Evolutionary conservation across 192 early-diverging fungal genomes (phyloP).

Genomic region (Paraglomus occultum): DNA sequence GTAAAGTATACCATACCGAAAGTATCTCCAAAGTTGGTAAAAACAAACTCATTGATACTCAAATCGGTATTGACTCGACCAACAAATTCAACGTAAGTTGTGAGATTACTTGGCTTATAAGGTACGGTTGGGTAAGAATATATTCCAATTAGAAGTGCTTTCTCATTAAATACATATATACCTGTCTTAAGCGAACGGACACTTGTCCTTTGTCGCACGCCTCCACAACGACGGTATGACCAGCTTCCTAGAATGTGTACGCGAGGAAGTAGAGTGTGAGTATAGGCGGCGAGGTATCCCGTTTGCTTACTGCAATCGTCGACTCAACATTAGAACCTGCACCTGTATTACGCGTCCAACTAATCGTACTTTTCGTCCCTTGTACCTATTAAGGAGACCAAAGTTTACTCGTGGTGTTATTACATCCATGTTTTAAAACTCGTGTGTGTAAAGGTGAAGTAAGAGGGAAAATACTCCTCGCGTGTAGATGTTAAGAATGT

Average conservation of each 20-base stretch:
- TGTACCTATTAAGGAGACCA: conserved; percentile 1
- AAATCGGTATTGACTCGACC: conserved; percentile 38
- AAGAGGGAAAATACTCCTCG: too few relatives aligned
- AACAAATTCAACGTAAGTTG: conserved; percentile 37
- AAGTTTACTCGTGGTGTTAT: not conserved
- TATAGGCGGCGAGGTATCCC: too few relatives aligned
- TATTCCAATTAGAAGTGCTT: not conserved
- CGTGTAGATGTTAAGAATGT: too few relatives aligned
- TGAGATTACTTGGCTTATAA: conserved; percentile 23
- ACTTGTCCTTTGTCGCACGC: conserved; percentile 40
- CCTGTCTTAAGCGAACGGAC: conserved; percentile 30
- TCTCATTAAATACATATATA: conserved; percentile 6
- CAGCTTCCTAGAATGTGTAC: conserved; percentile 22
- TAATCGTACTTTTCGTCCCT: conserved; percentile 2
- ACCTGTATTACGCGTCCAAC: conserved; percentile 22
- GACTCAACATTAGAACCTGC: not conserved
- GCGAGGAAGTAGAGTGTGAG: too few relatives aligned
- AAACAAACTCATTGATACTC: conserved; percentile 34
- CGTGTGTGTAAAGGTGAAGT: too few relatives aligned
- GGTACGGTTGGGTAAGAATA: not conserved
- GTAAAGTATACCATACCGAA: conserved; percentile 34
- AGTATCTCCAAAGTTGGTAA: conserved; percentile 33
- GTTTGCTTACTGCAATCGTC: too few relatives aligned
- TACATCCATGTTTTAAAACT: not conserved
- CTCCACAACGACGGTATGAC: conserved; percentile 31